Evolutionary conservation across 352 stramenopile species (phyloP).

Genomic region (Pythium myriotylum): DNA sequence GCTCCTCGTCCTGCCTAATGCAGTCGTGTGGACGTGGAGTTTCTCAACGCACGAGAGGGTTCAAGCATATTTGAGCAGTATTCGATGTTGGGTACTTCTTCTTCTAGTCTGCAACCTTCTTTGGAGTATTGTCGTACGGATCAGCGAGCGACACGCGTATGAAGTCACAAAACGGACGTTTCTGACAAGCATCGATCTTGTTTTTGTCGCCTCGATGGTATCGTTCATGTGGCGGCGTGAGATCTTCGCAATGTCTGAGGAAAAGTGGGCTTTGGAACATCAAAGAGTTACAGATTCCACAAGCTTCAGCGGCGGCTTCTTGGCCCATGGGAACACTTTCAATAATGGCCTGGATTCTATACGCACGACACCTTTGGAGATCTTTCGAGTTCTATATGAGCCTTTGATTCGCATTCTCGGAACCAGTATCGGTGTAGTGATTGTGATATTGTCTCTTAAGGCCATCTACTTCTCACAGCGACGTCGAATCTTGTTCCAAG

Average conservation of each 20-base stretch:
- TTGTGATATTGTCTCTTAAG: constrained; percentile 3
- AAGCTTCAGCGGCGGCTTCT: constrained; percentile 17
- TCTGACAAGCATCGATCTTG: constrained; percentile 26
- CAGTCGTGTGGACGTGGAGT: constrained; percentile 29
- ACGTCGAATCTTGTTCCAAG: not conserved
- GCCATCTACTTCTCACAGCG: constrained; percentile 13
- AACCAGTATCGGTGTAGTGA: not conserved
- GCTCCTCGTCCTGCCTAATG: constrained; percentile 25
- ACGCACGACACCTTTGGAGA: constrained; percentile 8
- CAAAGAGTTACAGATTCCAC: constrained; percentile 26
- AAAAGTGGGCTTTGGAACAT: constrained; percentile 21
- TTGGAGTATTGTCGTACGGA: constrained; percentile 11
- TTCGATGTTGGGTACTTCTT: constrained; percentile 27
- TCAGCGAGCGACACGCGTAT: constrained; percentile 18
- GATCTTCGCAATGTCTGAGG: constrained; percentile 27
- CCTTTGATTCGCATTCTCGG: constrained; percentile 16
- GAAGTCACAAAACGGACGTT: constrained; percentile 25
- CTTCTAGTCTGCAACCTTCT: constrained; percentile 19
- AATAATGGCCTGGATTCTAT: constrained; percentile 9
- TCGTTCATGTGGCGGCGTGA: constrained; percentile 9
- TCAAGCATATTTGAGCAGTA: constrained; percentile 29
- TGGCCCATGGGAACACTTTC: constrained; percentile 29
- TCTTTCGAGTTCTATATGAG: constrained; percentile 19
- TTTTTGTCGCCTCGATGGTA: constrained; percentile 9
- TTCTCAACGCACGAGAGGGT: constrained; percentile 17